phyloP scores from a whole-genome alignment of 306 rosid genomes.

The Castanea crenata region DNA sequence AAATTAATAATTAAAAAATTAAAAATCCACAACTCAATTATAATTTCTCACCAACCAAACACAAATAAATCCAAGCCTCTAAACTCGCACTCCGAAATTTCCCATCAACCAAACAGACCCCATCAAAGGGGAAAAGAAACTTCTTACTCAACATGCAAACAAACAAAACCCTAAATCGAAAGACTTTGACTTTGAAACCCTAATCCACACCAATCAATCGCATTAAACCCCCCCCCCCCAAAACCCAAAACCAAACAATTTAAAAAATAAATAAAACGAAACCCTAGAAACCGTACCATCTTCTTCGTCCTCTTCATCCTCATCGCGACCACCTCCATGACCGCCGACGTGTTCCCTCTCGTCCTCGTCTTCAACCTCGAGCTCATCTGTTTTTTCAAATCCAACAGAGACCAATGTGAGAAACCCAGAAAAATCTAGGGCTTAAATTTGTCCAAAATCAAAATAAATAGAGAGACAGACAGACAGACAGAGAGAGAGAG shows the following conservation, averaged over 20 bases:
- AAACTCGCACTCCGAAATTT: neutral
- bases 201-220: too few species aligned
- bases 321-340: slow-evolving; percentile 31
- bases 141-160: neutral
- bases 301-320: slow-evolving; percentile 82
- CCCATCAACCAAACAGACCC: neutral
- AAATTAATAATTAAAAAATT: too few species aligned
- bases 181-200: slow-evolving; percentile 18
- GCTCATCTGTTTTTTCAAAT: slow-evolving; percentile 55
- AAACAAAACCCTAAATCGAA: slow-evolving; percentile 33
- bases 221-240: too few species aligned
- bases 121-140: neutral
- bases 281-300: slow-evolving; percentile 54
- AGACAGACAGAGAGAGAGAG: too few species aligned
- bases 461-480: neutral
- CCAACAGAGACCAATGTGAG: slow-evolving; percentile 28
- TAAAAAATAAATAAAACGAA: neutral
- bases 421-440: neutral
- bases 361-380: slow-evolving; percentile 74
- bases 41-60: neutral
- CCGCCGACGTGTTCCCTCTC: slow-evolving; percentile 66
- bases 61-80: neutral
- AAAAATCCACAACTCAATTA: too few species aligned
- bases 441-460: neutral
- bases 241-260: neutral